A percentile compares a stretch with the other conserved stretches of the same genome.
These are phyloP conservation scores for Akanthomyces dipterigenus DNA, from an alignment of 2,329 filamentous ascomycete genomes.

Conservation along the genomic window DNA sequence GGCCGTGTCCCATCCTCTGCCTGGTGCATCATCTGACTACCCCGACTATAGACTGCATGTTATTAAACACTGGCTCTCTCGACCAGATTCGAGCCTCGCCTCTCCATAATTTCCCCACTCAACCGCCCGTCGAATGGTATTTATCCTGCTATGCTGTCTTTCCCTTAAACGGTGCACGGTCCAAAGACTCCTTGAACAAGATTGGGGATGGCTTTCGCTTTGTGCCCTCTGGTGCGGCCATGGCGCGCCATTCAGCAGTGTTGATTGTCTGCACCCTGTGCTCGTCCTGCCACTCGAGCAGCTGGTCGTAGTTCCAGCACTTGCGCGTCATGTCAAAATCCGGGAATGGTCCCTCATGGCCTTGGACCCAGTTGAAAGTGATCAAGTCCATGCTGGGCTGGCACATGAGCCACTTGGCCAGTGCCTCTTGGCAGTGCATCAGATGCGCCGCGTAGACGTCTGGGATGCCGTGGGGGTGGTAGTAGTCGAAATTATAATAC, in stretches of 20 bases:
- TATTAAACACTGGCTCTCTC: not conserved
- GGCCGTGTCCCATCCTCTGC: not conserved
- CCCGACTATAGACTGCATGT: not conserved
- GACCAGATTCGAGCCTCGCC: too few relatives aligned
- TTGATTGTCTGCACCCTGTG: slow-evolving; percentile 1
- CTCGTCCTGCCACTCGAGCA: not conserved
- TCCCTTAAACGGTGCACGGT: not conserved
- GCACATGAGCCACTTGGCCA: slow-evolving; percentile 2
- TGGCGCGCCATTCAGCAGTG: not conserved
- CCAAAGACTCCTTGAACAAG: not conserved
- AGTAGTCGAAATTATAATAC: not conserved
- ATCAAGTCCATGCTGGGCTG: slow-evolving; percentile 6
- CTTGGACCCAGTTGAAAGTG: not conserved
- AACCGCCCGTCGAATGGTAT: too few relatives aligned
- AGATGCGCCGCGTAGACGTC: not conserved
- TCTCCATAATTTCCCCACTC: not conserved
- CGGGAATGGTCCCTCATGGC: not conserved
- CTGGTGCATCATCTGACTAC: not conserved
- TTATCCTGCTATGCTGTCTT: not conserved
- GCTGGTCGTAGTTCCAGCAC: not conserved
- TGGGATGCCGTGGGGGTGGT: not conserved
- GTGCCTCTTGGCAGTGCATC: slow-evolving; percentile 1
- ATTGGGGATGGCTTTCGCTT: not conserved
- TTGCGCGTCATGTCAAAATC: slow-evolving; percentile 6
- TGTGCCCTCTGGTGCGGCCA: not conserved